Percentiles rank a stretch among this genome's conserved stretches.
Evolutionary conservation across 2,329 filamentous ascomycete genomes (phyloP).

Genomic region (Boeremia lycopersici): DNA sequence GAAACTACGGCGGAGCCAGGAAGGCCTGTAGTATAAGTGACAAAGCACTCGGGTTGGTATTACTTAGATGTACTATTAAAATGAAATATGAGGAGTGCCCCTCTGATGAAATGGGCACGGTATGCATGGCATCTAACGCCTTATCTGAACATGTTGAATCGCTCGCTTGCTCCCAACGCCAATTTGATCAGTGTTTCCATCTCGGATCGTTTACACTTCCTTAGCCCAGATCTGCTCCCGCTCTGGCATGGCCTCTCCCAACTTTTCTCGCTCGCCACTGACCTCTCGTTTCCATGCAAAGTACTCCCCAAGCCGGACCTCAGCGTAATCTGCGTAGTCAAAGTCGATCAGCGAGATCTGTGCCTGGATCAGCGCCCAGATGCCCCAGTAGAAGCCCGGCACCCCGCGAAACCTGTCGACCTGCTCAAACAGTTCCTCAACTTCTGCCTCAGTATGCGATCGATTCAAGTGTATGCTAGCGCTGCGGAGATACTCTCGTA

Average conservation of each 20-base stretch:
- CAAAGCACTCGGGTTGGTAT: conserved; percentile 3
- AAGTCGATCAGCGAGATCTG: conserved; percentile 96
- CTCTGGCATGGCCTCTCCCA: conserved; percentile 12
- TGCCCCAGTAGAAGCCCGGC: conserved; percentile 88
- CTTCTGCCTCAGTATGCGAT: conserved; percentile 60
- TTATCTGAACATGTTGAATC: conserved; percentile 16
- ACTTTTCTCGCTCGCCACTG: conserved; percentile 9
- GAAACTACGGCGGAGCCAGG: no score
- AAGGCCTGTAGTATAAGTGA: background rate
- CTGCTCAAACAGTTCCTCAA: conserved; percentile 73
- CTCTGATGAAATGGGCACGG: conserved; percentile 13
- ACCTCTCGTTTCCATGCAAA: conserved; percentile 76
- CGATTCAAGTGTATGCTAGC: conserved; percentile 60
- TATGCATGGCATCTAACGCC: conserved; percentile 12
- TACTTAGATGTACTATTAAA: conserved; percentile 6
- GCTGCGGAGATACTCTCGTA: conserved; percentile 78
- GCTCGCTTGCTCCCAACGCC: conserved; percentile 16
- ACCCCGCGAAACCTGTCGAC: conserved; percentile 88
- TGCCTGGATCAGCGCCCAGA: conserved; percentile 95
- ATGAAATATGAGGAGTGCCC: background rate
- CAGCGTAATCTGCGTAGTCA: conserved; percentile 91
- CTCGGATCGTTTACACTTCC: conserved; percentile 2
- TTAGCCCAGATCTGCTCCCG: conserved; percentile 15
- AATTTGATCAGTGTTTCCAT: background rate
- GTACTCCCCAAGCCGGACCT: conserved; percentile 85